Conservation (phyloP, 2,329 filamentous ascomycete species). For the Waltergamsia citrina region DNA sequence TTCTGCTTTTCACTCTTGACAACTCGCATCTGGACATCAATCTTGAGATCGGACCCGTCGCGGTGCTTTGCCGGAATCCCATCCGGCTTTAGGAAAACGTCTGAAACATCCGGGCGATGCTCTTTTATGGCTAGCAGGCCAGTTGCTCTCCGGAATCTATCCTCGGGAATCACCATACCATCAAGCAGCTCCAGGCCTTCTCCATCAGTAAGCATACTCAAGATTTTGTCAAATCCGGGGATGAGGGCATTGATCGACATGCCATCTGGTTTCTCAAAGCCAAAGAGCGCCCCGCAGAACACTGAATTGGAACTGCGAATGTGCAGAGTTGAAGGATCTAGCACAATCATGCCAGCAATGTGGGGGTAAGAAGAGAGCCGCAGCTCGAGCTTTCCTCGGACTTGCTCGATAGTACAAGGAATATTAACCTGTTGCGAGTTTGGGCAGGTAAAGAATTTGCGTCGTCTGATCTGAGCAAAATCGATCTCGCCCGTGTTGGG, state of each 20-base stretch:
- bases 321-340: constrained; percentile 67
- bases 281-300: constrained; percentile 87
- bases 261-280: constrained; percentile 75
- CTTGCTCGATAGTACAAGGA: constrained; percentile 70
- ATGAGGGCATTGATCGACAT: constrained; percentile 71
- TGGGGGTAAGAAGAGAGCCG: constrained; percentile 92
- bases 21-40: constrained; percentile 94
- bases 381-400: constrained; percentile 60
- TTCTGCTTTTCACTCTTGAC: constrained; percentile 76
- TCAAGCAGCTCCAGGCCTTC: constrained; percentile 77
- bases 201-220: constrained; percentile 75
- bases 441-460: constrained; percentile 76
- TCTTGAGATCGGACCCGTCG: constrained; percentile 84
- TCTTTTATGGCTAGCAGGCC: constrained; percentile 78
- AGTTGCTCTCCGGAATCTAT: constrained; percentile 84
- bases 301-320: constrained; percentile 93
- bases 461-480: constrained; percentile 62
- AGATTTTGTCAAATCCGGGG: constrained; percentile 76
- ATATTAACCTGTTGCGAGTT: constrained; percentile 72
- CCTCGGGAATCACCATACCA: constrained; percentile 94
- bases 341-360: constrained; percentile 91
- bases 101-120: constrained; percentile 67
- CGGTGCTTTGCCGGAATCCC: constrained; percentile 80
- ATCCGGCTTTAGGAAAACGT: constrained; percentile 73
- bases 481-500: constrained; percentile 65